Evolutionary conservation across 306 rosid genomes (phyloP), one percentile per base, ranked within the genome.

Genomic region (Hylodesmum podocarpum): DNA sequence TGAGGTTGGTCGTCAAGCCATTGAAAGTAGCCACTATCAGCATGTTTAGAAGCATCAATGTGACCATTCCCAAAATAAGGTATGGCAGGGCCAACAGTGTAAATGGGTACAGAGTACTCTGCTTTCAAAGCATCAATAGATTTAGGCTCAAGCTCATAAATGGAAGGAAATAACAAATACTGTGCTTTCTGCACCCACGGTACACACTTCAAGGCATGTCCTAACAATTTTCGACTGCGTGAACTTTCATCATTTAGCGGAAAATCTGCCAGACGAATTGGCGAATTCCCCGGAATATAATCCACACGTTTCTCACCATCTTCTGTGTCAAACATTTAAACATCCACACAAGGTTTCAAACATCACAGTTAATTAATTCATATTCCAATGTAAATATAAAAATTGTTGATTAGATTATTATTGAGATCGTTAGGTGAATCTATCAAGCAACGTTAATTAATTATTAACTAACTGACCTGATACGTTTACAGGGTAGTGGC

Each of bases 211-310:
- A 34, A 78, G 25, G 21, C 12, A 0, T 7, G n/a, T n/a, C n/a
- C n/a, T n/a, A n/a, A n/a, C n/a, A 46, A n/a, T 21, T 59, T 2
- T 73, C 47, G n/a, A 36, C 14, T 29, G 0, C 2, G 6, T 25
- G 0, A 34, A 58, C 72, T 78, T 1, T 19, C 83, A 9, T 76
- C 25, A 3, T 50, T 40, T 28, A 73, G 61, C 24, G 67, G 87
- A 22, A 89, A 78, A 68, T 87, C 91, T 2, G 58, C 84, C 3
- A 81, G 4, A 10, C 85, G 77, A 10, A 77, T 83, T 33, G 81
- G 5, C 40, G 84, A 57, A 41, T 87, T 29, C 55, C 89, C 93
- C 2, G 91, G 89, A 64, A 83, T 80, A 50, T 87, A 89, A 55
- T 87, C 82, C 41, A 83, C 72, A 8, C 73, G 74, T 24, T 79